Base-by-base conservation (phyloP, 371 early-diverging fungal genomes). In the Actinomortierella ambigua region DNA sequence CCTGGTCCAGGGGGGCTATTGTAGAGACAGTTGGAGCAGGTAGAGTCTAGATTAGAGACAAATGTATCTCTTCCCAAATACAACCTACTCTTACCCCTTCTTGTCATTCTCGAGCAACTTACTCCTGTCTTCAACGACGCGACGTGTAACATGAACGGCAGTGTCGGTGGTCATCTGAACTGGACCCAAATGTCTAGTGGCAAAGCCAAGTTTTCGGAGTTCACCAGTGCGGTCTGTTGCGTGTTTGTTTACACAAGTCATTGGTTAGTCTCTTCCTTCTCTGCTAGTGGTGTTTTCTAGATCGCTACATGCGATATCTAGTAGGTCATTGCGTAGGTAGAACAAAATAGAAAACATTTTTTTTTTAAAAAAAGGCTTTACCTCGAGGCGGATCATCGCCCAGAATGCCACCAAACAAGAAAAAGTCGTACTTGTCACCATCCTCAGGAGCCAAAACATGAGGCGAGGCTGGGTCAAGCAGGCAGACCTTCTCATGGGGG, bases 401-500 rank as follows among this genome's bases (percentile, higher is more conserved):
- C 50, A 92, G 71, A 59, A 93, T 93, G 40, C 93, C 93, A 20
- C 93, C 93, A 82, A 93, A 93, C 64, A 93, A 75, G 58, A 90
- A 84, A 71, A 85, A 90, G 28, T 90, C 87, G 61, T 82, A 93
- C 15, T 69, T 76, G 18, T 84, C 83, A 18, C 79, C 90, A 70
- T 93, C 93, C 53, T 82, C 86, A 24, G 92, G 91, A 29, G 75
- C 50, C 44, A 93, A 79, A 27, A 81, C 81, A 48, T 81, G 59
- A 5, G 78, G 77, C 5, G 87, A 85, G 13, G 85, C 64, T 39
- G 92, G 92, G 69, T 93, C 92, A 44, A 91, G 76, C n/a, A 93
- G 78, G 57, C 92, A 85, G n/a, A 90, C 82, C 48, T 87, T 83
- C 34, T 80, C 81, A 23, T 77, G 76, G 28, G 82, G 81, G 23